These are phyloP conservation scores for Aspergillus affinis DNA, from an alignment of 495 filamentous ascomycete genomes.

Conservation along the genomic window DNA sequence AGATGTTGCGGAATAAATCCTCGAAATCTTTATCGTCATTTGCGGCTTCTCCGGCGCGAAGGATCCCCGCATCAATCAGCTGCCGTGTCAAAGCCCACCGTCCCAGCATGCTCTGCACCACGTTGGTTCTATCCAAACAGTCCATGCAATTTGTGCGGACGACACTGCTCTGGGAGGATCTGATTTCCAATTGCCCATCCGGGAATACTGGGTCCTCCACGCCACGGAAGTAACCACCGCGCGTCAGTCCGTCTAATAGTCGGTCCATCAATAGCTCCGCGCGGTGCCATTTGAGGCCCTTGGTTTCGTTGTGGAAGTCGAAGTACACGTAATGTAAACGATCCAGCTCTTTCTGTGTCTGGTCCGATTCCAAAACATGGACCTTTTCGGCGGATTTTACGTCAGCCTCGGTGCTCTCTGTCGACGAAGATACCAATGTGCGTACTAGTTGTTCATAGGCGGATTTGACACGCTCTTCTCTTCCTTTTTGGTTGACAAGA, in stretches of 20 bases:
- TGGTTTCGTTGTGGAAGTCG: conserved; percentile 97
- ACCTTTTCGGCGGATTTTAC: conserved; percentile 72
- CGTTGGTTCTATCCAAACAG: conserved; percentile 95
- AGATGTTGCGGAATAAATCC: conserved; percentile 86
- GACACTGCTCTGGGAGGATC: conserved; percentile 76
- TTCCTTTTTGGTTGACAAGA: conserved; percentile 90
- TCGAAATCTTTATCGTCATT: conserved; percentile 77
- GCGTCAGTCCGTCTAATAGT: conserved; percentile 65
- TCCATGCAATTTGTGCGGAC: conserved; percentile 99
- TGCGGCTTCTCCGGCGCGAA: conserved; percentile 66
- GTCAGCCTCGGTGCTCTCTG: conserved; percentile 59
- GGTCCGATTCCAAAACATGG: conserved; percentile 65
- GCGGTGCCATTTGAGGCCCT: conserved; percentile 88
- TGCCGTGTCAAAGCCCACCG: conserved; percentile 84
- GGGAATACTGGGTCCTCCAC: conserved; percentile 74
- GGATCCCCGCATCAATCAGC: conserved; percentile 75
- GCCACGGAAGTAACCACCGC: conserved; percentile 90
- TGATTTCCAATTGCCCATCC: conserved; percentile 70
- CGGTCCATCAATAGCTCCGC: conserved; percentile 83
- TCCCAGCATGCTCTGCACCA: conserved; percentile 93
- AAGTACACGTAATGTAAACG: conserved; percentile 94
- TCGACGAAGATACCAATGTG: conserved; percentile 65
- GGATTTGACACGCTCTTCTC: conserved; percentile 81
- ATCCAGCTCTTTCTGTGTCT: conserved; percentile 65
- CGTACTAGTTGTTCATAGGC: conserved; percentile 89